Percentiles rank a stretch among this genome's conserved stretches.
These are phyloP conservation scores for Halteria grandinella DNA, from an alignment of 73 alveolate species.

Conservation along the genomic window DNA sequence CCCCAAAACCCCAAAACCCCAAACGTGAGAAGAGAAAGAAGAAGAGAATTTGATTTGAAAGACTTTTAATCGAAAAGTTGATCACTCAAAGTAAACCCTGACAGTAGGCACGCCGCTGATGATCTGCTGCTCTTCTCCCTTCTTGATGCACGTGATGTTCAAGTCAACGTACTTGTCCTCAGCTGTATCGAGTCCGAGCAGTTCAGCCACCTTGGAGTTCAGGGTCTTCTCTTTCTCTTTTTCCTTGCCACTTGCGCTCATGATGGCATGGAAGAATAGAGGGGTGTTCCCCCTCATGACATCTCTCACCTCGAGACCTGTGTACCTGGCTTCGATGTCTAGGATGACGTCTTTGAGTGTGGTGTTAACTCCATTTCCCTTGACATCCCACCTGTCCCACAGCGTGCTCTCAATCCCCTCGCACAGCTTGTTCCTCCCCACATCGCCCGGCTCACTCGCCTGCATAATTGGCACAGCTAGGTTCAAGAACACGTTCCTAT, in stretches of 20 bases:
- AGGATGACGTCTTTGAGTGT: constrained; percentile 64
- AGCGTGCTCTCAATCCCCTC: constrained; percentile 75
- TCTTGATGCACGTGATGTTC: constrained; percentile 78
- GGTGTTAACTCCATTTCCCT: constrained; percentile 42
- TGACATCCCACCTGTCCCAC: constrained; percentile 91
- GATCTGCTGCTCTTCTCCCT: constrained; percentile 54
- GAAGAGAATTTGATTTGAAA: too few species aligned
- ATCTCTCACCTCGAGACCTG: constrained; percentile 73
- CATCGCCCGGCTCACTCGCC: constrained; percentile 87
- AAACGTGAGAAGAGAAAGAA: too few species aligned
- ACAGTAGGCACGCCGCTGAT: constrained; percentile 74
- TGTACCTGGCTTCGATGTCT: constrained; percentile 55
- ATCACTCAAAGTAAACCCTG: constrained; percentile 42
- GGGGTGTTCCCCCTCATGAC: constrained; percentile 78
- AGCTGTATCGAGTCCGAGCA: constrained; percentile 58
- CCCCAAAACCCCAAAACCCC: too few species aligned
- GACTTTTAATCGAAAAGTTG: too few species aligned
- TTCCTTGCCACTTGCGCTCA: constrained; percentile 73
- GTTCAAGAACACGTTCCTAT: constrained; percentile 87
- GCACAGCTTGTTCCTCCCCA: constrained; percentile 60
- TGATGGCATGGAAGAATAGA: constrained; percentile 69
- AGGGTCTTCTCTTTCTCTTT: constrained; percentile 72
- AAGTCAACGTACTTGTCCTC: constrained; percentile 73
- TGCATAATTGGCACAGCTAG: constrained; percentile 86
- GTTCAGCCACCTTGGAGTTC: constrained; percentile 58